These are phyloP conservation scores for Exobasidium rhododendri DNA, from an alignment of 1,284 basidiomycete genomes.

Conservation along the genomic window DNA sequence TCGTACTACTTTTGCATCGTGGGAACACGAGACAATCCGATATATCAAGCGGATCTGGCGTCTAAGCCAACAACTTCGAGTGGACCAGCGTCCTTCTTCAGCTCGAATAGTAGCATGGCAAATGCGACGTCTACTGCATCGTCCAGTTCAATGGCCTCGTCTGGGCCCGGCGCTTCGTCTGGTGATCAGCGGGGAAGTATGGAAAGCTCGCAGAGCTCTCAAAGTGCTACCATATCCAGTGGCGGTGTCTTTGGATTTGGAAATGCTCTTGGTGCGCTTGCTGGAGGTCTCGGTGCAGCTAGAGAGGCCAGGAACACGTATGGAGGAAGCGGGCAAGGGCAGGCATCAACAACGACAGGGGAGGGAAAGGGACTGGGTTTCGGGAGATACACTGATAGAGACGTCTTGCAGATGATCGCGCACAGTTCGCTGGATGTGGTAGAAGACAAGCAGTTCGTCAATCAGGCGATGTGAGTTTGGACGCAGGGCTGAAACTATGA, in stretches of 20 bases:
- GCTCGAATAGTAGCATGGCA: not conserved
- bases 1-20: slow-evolving; percentile 51
- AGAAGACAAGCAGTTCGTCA: slow-evolving; percentile 42
- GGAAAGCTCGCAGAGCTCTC: not conserved
- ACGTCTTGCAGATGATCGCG: slow-evolving; percentile 52
- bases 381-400: slow-evolving; percentile 25
- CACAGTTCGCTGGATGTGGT: slow-evolving; percentile 48
- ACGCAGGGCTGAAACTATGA: not conserved
- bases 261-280: slow-evolving; percentile 14
- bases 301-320: not conserved
- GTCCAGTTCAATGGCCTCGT: not conserved
- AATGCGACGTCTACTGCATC: slow-evolving; percentile 3
- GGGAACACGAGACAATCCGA: slow-evolving; percentile 48
- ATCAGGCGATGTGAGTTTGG: slow-evolving; percentile 35
- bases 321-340: not conserved
- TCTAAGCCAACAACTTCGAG: slow-evolving; percentile 26
- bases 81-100: slow-evolving; percentile 16
- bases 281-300: slow-evolving; percentile 15
- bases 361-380: slow-evolving; percentile 32
- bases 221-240: not conserved
- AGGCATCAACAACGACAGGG: not conserved
- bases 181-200: not conserved
- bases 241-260: slow-evolving; percentile 23
- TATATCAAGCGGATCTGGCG: slow-evolving; percentile 50
- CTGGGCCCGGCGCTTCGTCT: not conserved